Base-by-base conservation (phyloP, 495 filamentous ascomycete genomes). In the Penicillium cosmopolitanum region DNA sequence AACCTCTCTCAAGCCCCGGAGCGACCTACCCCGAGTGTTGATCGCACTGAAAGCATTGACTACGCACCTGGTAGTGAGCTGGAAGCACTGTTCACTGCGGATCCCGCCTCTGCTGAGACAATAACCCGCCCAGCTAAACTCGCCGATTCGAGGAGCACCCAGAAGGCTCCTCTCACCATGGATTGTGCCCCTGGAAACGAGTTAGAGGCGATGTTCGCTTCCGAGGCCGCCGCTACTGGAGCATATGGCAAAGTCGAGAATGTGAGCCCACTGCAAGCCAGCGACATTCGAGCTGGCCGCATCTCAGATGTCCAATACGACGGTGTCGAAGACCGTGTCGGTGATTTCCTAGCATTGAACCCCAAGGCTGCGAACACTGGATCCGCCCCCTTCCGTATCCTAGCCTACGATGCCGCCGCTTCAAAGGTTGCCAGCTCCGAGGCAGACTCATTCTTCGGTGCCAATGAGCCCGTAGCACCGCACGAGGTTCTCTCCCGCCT, bases 361-460 rank as follows among this genome's bases (percentile, higher is more conserved):
- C 36, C 62, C 3, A 47, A 48, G 13, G 40, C 25, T 9, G 13
- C 44, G 9, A 50, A 31, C 10, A 21, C 31, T 8, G 15, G 15
- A 11, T 76, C 80, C 18, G 78, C 78, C 1, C 48, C 82, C 4
- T 93, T 91, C 75, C 90, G 86, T 56, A 81, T 95, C 36, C 77
- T 95, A 11, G 89, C 85, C 13, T 92, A 89, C 65, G 88, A 95
- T 64, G 76, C 85, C 13, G 78, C 77, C n/a, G 86, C 79, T 55
- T 79, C 87, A 25, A 71, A 78, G 50, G 73, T 93, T 31, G 81
- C 79, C 13, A 77, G 77, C 15, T 84, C 87, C 8, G 85, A 89
- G 62, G 87, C 87, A 7, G 85, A 82, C 8, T 87, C 86, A 0
- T 77, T 81, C 53, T 79, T 84, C 15, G 66, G 72, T 34, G 51